Percentiles rank a stretch among this genome's conserved stretches.
phyloP scores from a whole-genome alignment of 441 rosid species.

The Bocquillonia castaneifolia region DNA sequence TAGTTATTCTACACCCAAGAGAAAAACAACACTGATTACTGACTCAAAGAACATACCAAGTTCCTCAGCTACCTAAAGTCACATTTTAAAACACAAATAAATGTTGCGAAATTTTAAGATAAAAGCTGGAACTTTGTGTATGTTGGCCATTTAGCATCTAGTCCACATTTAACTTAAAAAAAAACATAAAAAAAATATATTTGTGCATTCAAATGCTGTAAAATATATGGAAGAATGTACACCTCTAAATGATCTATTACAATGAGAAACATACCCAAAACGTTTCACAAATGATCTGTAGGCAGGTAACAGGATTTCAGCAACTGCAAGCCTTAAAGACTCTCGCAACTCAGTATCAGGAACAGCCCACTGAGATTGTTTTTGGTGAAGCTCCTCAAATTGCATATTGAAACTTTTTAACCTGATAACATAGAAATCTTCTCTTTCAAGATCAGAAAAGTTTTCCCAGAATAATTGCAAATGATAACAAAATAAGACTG shows the following conservation, averaged over 20 bases:
- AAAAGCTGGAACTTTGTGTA: background rate
- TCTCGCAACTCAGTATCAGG: constrained; percentile 95
- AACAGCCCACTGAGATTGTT: constrained; percentile 95
- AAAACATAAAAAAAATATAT: background rate
- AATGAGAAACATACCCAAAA: constrained; percentile 52
- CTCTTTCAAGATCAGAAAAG: constrained; percentile 17
- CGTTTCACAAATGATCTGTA: constrained; percentile 87
- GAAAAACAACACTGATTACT: background rate
- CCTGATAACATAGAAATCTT: constrained; percentile 41
- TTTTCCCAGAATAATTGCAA: background rate
- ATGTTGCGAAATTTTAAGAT: background rate
- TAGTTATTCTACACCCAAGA: background rate
- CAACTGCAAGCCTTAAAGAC: constrained; percentile 94
- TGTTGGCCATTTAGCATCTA: too few species aligned
- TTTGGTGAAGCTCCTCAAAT: constrained; percentile 96
- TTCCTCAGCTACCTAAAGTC: background rate
- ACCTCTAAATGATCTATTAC: background rate
- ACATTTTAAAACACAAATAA: background rate
- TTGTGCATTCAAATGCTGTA: constrained; percentile 4
- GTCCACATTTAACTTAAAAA: too few species aligned
- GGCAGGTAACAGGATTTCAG: constrained; percentile 95
- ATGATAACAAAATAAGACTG: constrained; percentile 8
- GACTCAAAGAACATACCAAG: background rate
- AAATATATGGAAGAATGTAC: background rate
- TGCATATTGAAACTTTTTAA: constrained; percentile 81